Percentiles rank a stretch among this genome's conserved stretches.
phyloP scores from a whole-genome alignment of 2,329 filamentous ascomycete genomes.

The Aspergillus glaucus region DNA sequence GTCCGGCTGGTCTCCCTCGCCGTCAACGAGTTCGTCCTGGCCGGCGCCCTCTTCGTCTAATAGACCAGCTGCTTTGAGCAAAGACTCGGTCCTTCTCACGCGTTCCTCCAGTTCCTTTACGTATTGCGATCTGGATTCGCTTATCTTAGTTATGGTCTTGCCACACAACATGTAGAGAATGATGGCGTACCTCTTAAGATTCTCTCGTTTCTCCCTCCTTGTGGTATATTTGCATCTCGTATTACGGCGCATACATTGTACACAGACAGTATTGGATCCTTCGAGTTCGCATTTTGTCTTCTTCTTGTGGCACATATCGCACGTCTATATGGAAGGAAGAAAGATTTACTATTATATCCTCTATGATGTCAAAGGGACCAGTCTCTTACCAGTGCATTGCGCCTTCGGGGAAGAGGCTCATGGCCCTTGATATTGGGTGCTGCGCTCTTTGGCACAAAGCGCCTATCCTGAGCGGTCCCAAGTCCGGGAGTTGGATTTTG shows the following conservation, averaged over 20 bases:
- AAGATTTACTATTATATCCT: conserved; percentile 8
- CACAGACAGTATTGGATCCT: conserved; percentile 63
- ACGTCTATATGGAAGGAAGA: conserved; percentile 52
- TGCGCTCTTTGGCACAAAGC: conserved; percentile 1
- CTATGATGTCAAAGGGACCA: conserved; percentile 1
- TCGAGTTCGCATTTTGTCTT: conserved; percentile 92
- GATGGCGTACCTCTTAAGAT: conserved; percentile 69
- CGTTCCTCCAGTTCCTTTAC: conserved; percentile 90
- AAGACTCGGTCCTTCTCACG: conserved; percentile 80
- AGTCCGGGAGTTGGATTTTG: conserved; percentile 4
- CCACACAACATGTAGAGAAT: not conserved
- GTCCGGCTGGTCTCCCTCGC: conserved; percentile 13
- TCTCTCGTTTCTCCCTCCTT: conserved; percentile 86
- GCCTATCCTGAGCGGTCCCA: conserved; percentile 1
- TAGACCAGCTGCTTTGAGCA: conserved; percentile 75
- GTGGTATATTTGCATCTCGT: conserved; percentile 89
- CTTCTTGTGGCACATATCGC: conserved; percentile 84
- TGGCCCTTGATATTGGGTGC: conserved; percentile 3
- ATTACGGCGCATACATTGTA: conserved; percentile 91
- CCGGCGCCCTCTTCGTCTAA: conserved; percentile 72
- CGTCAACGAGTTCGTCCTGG: conserved; percentile 14
- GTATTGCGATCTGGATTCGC: conserved; percentile 68
- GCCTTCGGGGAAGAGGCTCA: conserved; percentile 7
- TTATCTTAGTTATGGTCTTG: conserved; percentile 2
- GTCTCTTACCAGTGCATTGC: conserved; percentile 18